A percentile compares a stretch with the other conserved stretches of the same genome.
These are phyloP conservation scores for Termitomyces sp. DNA, from an alignment of 768 basidiomycete genomes.

Conservation along the genomic window DNA sequence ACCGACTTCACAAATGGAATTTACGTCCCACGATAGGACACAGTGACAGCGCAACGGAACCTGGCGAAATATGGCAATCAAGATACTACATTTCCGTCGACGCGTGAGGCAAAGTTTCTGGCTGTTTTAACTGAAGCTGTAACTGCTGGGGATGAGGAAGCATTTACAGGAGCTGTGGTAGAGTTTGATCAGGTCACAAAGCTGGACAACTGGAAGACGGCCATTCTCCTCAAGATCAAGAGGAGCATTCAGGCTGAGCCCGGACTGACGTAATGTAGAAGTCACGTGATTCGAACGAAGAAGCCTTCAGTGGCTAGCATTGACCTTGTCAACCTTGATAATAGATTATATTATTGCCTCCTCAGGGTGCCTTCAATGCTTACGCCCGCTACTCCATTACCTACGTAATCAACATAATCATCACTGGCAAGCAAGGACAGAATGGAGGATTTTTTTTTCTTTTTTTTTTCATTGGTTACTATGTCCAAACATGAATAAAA, in stretches of 20 bases:
- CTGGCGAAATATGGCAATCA: conserved; percentile 71
- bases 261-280: conserved; percentile 28
- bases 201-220: conserved; percentile 96
- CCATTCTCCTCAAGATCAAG: conserved; percentile 87
- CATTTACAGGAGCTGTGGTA: conserved; percentile 78
- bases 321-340: too few relatives aligned
- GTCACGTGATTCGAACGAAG: too few relatives aligned
- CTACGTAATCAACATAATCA: too few relatives aligned
- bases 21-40: conserved; percentile 48
- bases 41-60: conserved; percentile 77
- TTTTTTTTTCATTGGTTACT: too few relatives aligned
- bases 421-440: too few relatives aligned
- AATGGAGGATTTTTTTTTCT: too few relatives aligned
- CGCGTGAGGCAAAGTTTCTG: conserved; percentile 90
- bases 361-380: too few relatives aligned
- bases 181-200: conserved; percentile 91
- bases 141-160: conserved; percentile 42
- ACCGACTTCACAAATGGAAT: neutral
- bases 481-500: too few relatives aligned
- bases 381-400: too few relatives aligned
- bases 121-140: conserved; percentile 70
- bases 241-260: conserved; percentile 54
- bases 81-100: conserved; percentile 81
- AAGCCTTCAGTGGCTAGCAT: too few relatives aligned
- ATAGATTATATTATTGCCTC: too few relatives aligned